Evolutionary conservation across 148 eudicot species (phyloP).

Genomic region (Linanthus parryae): DNA sequence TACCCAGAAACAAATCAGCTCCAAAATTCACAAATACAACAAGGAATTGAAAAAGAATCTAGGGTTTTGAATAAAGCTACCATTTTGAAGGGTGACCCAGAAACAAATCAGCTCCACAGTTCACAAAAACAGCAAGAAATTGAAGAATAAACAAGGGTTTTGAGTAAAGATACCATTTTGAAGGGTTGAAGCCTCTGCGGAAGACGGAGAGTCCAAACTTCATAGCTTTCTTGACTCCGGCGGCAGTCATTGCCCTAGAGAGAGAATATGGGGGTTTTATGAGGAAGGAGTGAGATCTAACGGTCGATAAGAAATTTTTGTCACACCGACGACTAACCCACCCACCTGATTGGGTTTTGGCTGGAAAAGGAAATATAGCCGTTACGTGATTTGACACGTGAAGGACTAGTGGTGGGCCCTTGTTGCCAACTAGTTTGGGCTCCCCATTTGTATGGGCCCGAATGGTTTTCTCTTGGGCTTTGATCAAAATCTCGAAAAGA

Average conservation of each 20-base stretch:
- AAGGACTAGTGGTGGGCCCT: too few relatives aligned
- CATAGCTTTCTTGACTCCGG: slow-evolving; percentile 39
- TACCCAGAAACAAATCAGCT: background rate
- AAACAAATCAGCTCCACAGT: too few relatives aligned
- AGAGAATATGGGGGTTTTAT: background rate
- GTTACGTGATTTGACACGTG: too few relatives aligned
- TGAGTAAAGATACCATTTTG: slow-evolving; percentile 53
- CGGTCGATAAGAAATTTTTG: background rate
- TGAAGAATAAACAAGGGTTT: background rate
- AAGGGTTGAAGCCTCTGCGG: slow-evolving; percentile 62
- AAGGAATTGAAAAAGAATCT: background rate
- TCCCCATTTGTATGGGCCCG: too few relatives aligned
- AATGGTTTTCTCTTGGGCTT: too few relatives aligned
- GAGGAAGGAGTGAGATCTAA: background rate
- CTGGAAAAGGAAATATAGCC: too few relatives aligned
- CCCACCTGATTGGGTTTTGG: too few relatives aligned
- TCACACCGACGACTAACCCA: too few relatives aligned
- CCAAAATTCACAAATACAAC: background rate
- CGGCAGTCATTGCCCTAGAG: slow-evolving; percentile 15
- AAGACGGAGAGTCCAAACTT: slow-evolving; percentile 45
- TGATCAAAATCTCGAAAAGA: too few relatives aligned
- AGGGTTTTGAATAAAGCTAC: background rate
- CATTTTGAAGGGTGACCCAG: too few relatives aligned
- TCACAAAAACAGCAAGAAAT: too few relatives aligned
- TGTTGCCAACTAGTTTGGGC: too few relatives aligned